Evolutionary conservation across 208 protist genomes (phyloP), one percentile per base, ranked within the genome.

Genomic region (Trypanosoma grayi): DNA sequence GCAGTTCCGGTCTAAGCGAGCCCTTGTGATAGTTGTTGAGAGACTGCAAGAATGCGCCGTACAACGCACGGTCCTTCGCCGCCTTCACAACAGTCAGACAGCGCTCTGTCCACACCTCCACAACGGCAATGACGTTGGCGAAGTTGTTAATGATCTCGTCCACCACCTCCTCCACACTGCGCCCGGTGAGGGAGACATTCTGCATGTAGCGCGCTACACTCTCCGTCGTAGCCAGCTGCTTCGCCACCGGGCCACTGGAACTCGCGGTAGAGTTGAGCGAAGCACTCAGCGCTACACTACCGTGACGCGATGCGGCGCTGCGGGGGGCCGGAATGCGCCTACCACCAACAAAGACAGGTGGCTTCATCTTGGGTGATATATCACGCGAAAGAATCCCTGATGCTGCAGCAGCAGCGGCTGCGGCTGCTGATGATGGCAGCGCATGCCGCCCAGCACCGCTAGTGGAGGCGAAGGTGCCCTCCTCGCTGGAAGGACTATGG

Each of bases 1-100:
- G 81, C 51, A 90, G 28, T 31, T 79, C 73, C 20, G 73, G 60
- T 0, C 60, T 58, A 37, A 68, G 60, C 24, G 64, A 39, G 2
- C 37, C 43, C 28, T 55, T 58, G 41, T 55, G 37, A n/a, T 61
- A 34, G 14, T 33, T 30, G n/a, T 71, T 59, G 20, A 85, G 40
- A 13, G 73, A 61, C 18, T 48, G 44, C 4, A 94, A 63, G n/a
- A 94, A 60, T 50, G 40, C 47, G 4, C 79, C 79, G 20, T 76
- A 90, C 8, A 70, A 44, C 20, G 70, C 58, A 8, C 87, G 81
- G n/a, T 73, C 66, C 59, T 77, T 80, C 43, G 79, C 77, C 48
- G 85, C 81, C 62, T 81, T 85, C 8, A 83, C 70, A 46, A 94
- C 82, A 14, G 74, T 80, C 24, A 94, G 48, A 43, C 81, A 86